Evolutionary conservation across 1,284 basidiomycete genomes (phyloP).

Genomic region (Bjerkandera adusta): DNA sequence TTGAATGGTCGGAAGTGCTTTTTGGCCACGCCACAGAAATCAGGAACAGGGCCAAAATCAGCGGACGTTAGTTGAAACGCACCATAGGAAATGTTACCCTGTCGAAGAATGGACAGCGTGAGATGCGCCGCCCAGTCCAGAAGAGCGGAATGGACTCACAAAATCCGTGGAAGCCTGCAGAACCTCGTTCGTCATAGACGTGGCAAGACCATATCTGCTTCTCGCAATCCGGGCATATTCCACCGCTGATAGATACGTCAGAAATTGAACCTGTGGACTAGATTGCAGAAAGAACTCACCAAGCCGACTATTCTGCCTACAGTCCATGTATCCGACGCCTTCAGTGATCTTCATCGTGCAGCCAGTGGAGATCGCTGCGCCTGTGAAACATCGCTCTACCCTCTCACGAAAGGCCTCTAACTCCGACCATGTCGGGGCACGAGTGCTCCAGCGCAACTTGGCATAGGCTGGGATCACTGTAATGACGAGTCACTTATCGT

Average conservation of each 20-base stretch:
- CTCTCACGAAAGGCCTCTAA: constrained; percentile 53
- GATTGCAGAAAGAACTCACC: constrained; percentile 35
- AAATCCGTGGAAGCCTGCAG: constrained; percentile 71
- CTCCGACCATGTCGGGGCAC: constrained; percentile 66
- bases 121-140: background rate
- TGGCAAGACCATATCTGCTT: constrained; percentile 48
- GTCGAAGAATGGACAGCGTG: background rate
- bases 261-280: background rate
- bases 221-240: constrained; percentile 55
- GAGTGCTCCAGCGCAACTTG: constrained; percentile 68
- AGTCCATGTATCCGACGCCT: constrained; percentile 47
- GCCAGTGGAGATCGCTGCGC: constrained; percentile 68
- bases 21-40: too few species aligned
- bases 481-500: background rate
- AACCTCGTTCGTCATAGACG: constrained; percentile 55
- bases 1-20: constrained; percentile 22
- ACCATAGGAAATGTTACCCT: constrained; percentile 69
- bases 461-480: constrained; percentile 84
- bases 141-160: constrained; percentile 36
- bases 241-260: constrained; percentile 34
- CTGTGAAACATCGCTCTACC: constrained; percentile 74
- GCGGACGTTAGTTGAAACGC: constrained; percentile 13
- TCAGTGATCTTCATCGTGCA: constrained; percentile 53
- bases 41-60: constrained; percentile 7
- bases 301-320: constrained; percentile 61